Evolutionary conservation across 73 alveolate genomes (phyloP), one percentile per base, ranked within the genome.

Genomic region (Effrenium voratum): DNA sequence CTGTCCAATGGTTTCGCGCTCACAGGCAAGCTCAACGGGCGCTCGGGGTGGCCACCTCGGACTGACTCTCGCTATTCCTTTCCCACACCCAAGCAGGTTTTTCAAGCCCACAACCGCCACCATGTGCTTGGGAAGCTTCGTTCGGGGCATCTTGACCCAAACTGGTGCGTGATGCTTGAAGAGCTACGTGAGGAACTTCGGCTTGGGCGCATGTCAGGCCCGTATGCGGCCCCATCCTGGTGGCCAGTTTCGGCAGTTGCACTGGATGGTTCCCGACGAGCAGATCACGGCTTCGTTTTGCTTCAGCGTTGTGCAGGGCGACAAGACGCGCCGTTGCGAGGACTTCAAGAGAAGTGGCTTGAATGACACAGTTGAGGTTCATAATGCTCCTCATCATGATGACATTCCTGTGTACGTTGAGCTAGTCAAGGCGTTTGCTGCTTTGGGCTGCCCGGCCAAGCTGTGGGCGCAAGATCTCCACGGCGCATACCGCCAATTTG

Each of bases 381-480:
- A 1, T 30, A 28, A 8, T 32, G 45, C 28, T 4, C 90, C 90
- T 1, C 68, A 22, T 6, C 90, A 79, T 28, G 44, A 79, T 24
- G 90, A 46, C 30, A 28, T 81, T 5, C 26, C 13, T 2, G 44
- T 60, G 36, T 81, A 80, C 46, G 91, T 46, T 16, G 46, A 2
- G 8, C 1, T 80, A 47, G 36, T 32, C 2, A 16, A 30, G 43
- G 32, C 4, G 19, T 30, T 45, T 32, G 24, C 8, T 3, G 72
- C 40, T 1, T 44, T 28, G 22, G 91, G 91, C 8, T 44, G 8
- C 70, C 24, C 16, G 15, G 10, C 75, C 40, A 3, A 3, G 26
- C 8, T 80, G 2, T 80, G 91, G 91, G 66, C 66, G 3, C 91
- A 80, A 8, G 91, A 80, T n/a, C 30, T 80, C 36, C 44, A 15